A percentile compares a stretch with the other conserved stretches of the same genome.
Conservation (phyloP, 306 rosid genomes). For the Carpinus fangiana region DNA sequence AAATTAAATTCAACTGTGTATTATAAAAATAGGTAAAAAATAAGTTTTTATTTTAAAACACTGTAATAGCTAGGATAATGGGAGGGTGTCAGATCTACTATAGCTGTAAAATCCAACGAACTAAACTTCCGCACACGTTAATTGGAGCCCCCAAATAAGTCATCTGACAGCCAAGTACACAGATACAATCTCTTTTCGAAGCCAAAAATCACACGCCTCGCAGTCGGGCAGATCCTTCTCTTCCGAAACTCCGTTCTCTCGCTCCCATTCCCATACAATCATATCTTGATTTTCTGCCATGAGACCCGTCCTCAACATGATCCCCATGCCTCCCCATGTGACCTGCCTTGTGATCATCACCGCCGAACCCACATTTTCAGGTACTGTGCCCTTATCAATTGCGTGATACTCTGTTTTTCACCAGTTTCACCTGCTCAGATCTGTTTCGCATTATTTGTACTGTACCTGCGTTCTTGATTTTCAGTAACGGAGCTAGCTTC, state of each 20-base stretch:
- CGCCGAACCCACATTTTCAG: constrained; percentile 15
- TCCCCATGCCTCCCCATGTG: constrained; percentile 9
- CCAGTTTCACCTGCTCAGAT: constrained; percentile 18
- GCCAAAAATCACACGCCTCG: background rate
- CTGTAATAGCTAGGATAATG: background rate
- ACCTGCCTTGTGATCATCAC: constrained; percentile 5
- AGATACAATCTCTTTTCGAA: too few species aligned
- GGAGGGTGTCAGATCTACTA: background rate
- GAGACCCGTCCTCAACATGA: background rate
- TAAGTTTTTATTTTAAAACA: too few species aligned
- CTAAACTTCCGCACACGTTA: background rate
- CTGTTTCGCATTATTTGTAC: constrained; percentile 20
- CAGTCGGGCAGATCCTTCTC: constrained; percentile 10
- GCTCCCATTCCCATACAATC: background rate
- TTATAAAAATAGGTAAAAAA: too few species aligned
- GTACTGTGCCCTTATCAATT: constrained; percentile 34
- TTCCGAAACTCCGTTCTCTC: constrained; percentile 7
- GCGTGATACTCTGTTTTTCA: constrained; percentile 4
- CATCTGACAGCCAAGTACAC: background rate
- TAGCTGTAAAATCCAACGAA: background rate
- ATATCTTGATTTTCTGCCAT: constrained; percentile 23
- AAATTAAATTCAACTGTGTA: too few species aligned
- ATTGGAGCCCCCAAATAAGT: background rate
- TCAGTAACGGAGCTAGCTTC: constrained; percentile 22
- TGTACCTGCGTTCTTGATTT: constrained; percentile 19